A percentile compares a stretch with the other conserved stretches of the same genome.
Conservation (phyloP, 805 yeast species). For the Yarrowia sp. region DNA sequence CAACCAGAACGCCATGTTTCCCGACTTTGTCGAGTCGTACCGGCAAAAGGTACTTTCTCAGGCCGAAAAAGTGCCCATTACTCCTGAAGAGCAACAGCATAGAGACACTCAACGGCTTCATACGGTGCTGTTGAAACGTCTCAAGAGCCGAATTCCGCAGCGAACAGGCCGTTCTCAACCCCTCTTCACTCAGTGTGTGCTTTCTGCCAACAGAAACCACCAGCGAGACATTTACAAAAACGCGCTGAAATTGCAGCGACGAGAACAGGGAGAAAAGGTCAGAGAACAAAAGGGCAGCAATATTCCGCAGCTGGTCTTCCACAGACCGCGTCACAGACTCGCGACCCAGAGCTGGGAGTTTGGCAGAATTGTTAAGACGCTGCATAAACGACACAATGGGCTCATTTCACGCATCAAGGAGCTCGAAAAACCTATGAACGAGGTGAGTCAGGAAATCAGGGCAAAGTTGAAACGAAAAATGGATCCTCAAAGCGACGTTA, state of each 20-base stretch:
- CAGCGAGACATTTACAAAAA: background rate
- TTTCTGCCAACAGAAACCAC: conserved; percentile 7
- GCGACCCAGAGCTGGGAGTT: background rate
- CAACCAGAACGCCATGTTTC: background rate
- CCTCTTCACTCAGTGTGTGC: conserved; percentile 3
- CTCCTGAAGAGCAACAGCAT: background rate
- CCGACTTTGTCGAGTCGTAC: background rate
- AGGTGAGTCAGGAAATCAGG: background rate
- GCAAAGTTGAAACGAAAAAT: background rate
- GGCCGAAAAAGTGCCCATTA: background rate
- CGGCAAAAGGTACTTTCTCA: background rate
- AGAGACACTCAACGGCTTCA: background rate
- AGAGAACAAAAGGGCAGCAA: background rate
- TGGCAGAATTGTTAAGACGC: background rate
- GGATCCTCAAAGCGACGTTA: background rate
- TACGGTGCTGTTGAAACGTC: background rate
- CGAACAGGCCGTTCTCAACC: background rate
- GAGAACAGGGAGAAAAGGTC: background rate
- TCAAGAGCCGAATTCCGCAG: background rate
- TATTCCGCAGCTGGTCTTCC: background rate
- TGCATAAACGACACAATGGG: background rate
- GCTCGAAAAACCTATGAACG: background rate
- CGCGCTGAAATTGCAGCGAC: background rate
- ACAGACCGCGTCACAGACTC: background rate
- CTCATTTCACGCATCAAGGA: background rate